A percentile compares a stretch with the other conserved stretches of the same genome.
phyloP scores from a whole-genome alignment of 805 yeast genomes.

The Candida ficus region DNA sequence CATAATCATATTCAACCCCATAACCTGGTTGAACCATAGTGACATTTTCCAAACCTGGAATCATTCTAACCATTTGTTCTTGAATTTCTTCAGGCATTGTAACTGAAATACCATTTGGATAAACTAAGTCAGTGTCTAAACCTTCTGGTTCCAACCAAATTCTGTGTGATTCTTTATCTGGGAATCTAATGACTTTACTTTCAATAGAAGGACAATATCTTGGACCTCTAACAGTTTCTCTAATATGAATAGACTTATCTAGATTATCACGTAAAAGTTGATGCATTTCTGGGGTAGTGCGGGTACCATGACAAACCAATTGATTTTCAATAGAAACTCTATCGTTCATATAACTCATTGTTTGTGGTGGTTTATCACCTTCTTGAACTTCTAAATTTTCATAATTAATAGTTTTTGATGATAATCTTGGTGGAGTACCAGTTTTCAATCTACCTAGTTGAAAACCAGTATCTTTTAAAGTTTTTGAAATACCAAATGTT shows the following conservation, averaged over 20 bases:
- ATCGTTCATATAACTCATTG: constrained; percentile 84
- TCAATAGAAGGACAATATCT: constrained; percentile 97
- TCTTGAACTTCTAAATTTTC: constrained; percentile 56
- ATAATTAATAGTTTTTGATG: constrained; percentile 67
- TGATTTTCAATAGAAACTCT: constrained; percentile 56
- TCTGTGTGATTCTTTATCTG: constrained; percentile 69
- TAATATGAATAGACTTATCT: constrained; percentile 80
- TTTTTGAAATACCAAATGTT: constrained; percentile 80
- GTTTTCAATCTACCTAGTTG: constrained; percentile 86
- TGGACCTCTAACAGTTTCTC: constrained; percentile 95
- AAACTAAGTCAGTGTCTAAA: constrained; percentile 74
- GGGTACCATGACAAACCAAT: constrained; percentile 68
- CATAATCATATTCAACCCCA: constrained; percentile 97
- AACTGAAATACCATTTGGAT: constrained; percentile 94
- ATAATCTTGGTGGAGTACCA: constrained; percentile 93
- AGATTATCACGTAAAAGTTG: constrained; percentile 62
- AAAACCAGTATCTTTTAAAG: constrained; percentile 74
- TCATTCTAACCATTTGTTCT: constrained; percentile 60
- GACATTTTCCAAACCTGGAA: constrained; percentile 86
- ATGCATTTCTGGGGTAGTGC: constrained; percentile 74
- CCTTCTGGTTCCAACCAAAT: constrained; percentile 99
- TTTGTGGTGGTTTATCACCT: constrained; percentile 81
- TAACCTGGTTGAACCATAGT: constrained; percentile 93
- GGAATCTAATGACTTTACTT: constrained; percentile 75
- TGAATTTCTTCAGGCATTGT: constrained; percentile 97